These are phyloP conservation scores for Hyphopichia khmerensis DNA, from an alignment of 1,139 yeast species.

Conservation along the genomic window DNA sequence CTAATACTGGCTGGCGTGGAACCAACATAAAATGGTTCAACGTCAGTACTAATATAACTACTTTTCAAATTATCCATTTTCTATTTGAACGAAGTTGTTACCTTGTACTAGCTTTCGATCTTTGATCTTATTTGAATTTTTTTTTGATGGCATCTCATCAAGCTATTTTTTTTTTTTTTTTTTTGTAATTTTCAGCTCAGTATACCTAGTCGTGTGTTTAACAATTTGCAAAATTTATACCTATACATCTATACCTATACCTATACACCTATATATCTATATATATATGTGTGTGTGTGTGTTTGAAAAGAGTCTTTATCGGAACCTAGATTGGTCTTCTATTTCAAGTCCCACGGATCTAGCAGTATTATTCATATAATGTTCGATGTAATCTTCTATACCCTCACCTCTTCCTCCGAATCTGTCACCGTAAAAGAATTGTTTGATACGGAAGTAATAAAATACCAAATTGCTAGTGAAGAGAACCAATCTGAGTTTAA, in stretches of 20 bases:
- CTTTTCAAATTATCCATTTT: slow-evolving; percentile 29
- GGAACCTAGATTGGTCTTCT: neutral
- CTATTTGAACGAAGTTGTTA: too few species aligned
- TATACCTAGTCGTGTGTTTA: too few species aligned
- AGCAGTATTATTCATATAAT: slow-evolving; percentile 42
- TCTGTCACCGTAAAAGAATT: slow-evolving; percentile 30
- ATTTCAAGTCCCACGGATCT: slow-evolving; percentile 40
- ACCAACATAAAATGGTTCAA: slow-evolving; percentile 80
- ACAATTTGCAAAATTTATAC: too few species aligned
- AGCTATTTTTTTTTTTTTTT: neutral
- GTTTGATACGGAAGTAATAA: slow-evolving; percentile 38
- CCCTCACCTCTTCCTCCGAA: slow-evolving; percentile 38
- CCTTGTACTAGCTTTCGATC: too few species aligned
- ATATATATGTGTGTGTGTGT: neutral
- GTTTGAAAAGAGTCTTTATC: neutral
- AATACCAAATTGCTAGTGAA: slow-evolving; percentile 46
- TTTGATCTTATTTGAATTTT: neutral
- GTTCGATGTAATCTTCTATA: slow-evolving; percentile 48
- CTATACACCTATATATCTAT: neutral
- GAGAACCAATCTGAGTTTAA: slow-evolving; percentile 36
- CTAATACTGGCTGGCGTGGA: slow-evolving; percentile 74
- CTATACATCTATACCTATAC: too few species aligned
- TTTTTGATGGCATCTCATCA: slow-evolving; percentile 9
- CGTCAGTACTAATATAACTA: slow-evolving; percentile 32
- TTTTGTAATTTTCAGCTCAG: neutral